phyloP scores from a whole-genome alignment of 176 grass and related monocot genomes.

The Poa annua region DNA sequence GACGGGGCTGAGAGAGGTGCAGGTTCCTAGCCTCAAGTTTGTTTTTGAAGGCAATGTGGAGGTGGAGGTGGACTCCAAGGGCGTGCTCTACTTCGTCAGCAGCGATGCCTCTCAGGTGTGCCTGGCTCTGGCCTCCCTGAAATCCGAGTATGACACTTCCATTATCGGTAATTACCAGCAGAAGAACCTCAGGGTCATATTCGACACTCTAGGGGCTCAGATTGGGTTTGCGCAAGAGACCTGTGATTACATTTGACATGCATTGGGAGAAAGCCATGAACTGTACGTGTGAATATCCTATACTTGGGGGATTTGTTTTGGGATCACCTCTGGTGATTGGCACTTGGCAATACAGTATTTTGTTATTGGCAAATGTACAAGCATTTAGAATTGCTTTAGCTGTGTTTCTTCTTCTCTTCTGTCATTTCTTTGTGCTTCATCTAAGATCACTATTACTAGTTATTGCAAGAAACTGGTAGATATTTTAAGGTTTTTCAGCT shows the following conservation, averaged over 20 bases:
- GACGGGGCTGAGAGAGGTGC: constrained; percentile 64
- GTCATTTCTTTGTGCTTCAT: constrained; percentile 13
- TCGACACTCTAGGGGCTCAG: constrained; percentile 65
- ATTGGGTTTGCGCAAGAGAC: constrained; percentile 81
- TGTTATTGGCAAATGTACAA: constrained; percentile 39
- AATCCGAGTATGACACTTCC: constrained; percentile 63
- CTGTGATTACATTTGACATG: constrained; percentile 59
- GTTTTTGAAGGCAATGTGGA: constrained; percentile 60
- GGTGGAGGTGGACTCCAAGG: constrained; percentile 70
- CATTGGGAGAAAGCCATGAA: constrained; percentile 1
- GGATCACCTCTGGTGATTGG: constrained; percentile 61
- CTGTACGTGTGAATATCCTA: constrained; percentile 61
- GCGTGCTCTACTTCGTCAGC: constrained; percentile 80
- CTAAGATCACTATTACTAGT: background rate
- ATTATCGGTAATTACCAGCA: constrained; percentile 99
- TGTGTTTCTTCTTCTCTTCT: background rate
- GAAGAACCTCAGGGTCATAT: constrained; percentile 87
- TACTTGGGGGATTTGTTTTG: constrained; percentile 40
- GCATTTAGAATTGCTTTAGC: background rate
- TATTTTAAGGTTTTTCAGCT: background rate
- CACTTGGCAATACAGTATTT: constrained; percentile 51
- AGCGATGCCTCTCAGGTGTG: constrained; percentile 84
- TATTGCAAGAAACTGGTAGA: constrained; percentile 26
- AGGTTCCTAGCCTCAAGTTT: constrained; percentile 67
- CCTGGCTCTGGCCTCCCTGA: constrained; percentile 71